Base-by-base conservation (phyloP, 768 basidiomycete genomes). In the Hericium coralloides region DNA sequence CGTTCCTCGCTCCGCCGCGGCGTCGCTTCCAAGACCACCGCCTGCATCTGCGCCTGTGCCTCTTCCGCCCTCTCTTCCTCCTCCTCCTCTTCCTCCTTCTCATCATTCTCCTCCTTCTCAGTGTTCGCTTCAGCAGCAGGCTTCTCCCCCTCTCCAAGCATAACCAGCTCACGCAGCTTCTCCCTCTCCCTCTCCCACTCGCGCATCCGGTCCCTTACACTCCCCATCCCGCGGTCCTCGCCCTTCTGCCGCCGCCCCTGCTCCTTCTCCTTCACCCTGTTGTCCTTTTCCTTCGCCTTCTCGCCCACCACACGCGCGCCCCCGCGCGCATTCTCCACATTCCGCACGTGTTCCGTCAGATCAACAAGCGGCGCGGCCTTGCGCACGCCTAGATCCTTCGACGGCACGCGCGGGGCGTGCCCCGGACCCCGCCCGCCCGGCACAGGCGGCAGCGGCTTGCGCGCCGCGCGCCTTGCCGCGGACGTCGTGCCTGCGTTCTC, bases 111-210 rank as follows among this genome's bases (percentile, higher is more conserved):
- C 4, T 38, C 38, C 38, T 55, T 43, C 53, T 57, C 58, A 10
- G 31, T 47, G 48, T 61, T 59, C 18, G 52, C 64, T 70, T 68
- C 58, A 68, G 75, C 64, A 76, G 78, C 47, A 73, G 72, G 64
- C 82, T 52, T 70, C 68, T 80, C 74, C 56, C 79, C 62, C 64
- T 88, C 85, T 65, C 83, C 76, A 64, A 85, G 58, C 58, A 75
- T 73, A 58, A 77, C 78, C 76, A 87, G 83, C 74, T 88, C 86
- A 62, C 87, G 76, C 65, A 89, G 68, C 58, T 85, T 73, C 68
- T 83, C 77, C 38, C 79, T 77, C 68, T 89, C 87, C 43, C 82
- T 73, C 66, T 90, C 87, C 87, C 88, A 90, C 62, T 89, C 87
- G 61, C 75, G 75, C 61, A 89, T 83, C 12, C 88, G 75, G 57